Evolutionary conservation across 805 yeast genomes (phyloP), one percentile per base, ranked within the genome.

Genomic region (Teunomyces panamensis): DNA sequence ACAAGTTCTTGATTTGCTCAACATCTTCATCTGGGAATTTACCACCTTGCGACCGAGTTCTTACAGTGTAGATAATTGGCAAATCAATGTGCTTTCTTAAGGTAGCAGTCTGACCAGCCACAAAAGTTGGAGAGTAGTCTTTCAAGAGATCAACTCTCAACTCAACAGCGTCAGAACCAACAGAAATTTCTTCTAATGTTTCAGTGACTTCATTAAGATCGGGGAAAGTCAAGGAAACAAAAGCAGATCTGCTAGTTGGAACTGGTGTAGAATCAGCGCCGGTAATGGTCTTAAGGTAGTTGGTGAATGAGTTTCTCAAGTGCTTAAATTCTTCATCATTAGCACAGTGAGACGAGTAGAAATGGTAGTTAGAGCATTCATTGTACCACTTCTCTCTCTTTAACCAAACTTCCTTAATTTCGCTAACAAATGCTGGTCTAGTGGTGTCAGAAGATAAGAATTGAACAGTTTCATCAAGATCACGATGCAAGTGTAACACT

Each of bases 401-500:
- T 32, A 71, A 60, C 96, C 97, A 94, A 28, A 94, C 97, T 27
- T 79, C 81, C 54, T 76, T 75, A 56, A 90, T 84, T 58, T 90
- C 97, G 56, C 83, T 88, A 9, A 77, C 76, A 57, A 84, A 91
- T 1, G 96, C 87, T 11, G 99, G 99, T 62, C 99, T 79, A 0
- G 90, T 75, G 42, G 87, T 81, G 66, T 94, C 99, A 46, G 83
- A 66, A 11, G 78, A 77, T 54, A 94, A 77, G 65, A 88, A 89
- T 8, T 75, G 73, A 34, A 90, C 81, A 28, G 96, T 89, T 55
- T 88, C 86, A 48, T 82, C 84, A 51, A 92, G 78, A 57, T 88
- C 87, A 55, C 99, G 84, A 65, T 92, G 97, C 49, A 94, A 75
- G 59, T 94, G 97, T 47, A 94, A 73, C 9, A 94, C 98, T 53